Evolutionary conservation across 225 moss, liverwort and hornwort genomes (phyloP).

Genomic region (Sphagnum tenellum): DNA sequence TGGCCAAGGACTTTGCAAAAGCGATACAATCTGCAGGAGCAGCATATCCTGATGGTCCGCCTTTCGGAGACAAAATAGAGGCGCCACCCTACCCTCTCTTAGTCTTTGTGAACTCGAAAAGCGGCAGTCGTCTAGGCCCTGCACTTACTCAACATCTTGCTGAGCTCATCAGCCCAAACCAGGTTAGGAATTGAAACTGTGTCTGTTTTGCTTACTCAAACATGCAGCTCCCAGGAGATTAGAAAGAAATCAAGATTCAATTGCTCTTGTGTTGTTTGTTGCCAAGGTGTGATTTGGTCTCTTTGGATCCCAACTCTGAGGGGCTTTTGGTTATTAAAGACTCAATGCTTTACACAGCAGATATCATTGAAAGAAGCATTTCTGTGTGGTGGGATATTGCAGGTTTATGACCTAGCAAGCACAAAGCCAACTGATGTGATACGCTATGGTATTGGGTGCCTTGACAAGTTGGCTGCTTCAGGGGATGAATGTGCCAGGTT

Average conservation of each 20-base stretch:
- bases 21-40: slow-evolving; percentile 26
- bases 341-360: not conserved
- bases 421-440: slow-evolving; percentile 29
- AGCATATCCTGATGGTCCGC: slow-evolving; percentile 8
- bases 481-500: slow-evolving; percentile 36
- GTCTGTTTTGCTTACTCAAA: too few relatives aligned
- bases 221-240: too few relatives aligned
- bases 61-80: not conserved
- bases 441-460: slow-evolving; percentile 33
- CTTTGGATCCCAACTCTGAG: too few relatives aligned
- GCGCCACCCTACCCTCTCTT: slow-evolving; percentile 26
- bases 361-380: not conserved
- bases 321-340: not conserved
- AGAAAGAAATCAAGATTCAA: too few relatives aligned
- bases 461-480: slow-evolving; percentile 32
- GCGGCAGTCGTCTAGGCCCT: slow-evolving; percentile 55
- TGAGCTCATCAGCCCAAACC: slow-evolving; percentile 30
- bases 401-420: slow-evolving; percentile 49
- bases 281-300: too few relatives aligned
- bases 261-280: too few relatives aligned
- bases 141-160: slow-evolving; percentile 26
- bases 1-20: slow-evolving; percentile 30
- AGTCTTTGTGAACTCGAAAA: slow-evolving; percentile 49
- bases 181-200: slow-evolving; percentile 12
- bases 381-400: slow-evolving; percentile 3